Percentiles rank a stretch among this genome's conserved stretches.
Conservation (phyloP, 208 protist genomes). For the Crithidia brevicula region DNA sequence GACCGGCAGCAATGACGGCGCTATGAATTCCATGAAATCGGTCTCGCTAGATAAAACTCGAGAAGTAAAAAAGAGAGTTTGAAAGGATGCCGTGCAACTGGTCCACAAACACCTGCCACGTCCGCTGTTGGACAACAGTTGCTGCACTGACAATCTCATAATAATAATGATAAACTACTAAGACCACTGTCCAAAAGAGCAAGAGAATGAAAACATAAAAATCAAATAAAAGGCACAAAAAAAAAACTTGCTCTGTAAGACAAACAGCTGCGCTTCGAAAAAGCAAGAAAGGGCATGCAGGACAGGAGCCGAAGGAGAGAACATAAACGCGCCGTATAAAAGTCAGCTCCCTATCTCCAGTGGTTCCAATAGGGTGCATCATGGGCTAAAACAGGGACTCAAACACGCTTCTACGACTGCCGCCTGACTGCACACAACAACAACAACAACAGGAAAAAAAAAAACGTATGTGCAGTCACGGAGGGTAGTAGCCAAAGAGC, state of each 20-base stretch:
- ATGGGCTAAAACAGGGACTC: slow-evolving; percentile 10
- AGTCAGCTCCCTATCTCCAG: slow-evolving; percentile 30
- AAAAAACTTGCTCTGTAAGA: background rate
- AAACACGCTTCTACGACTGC: too few species aligned
- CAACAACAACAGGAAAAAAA: background rate
- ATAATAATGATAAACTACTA: background rate
- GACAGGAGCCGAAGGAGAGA: too few species aligned
- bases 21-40: too few species aligned
- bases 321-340: background rate
- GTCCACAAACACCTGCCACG: too few species aligned
- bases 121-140: too few species aligned
- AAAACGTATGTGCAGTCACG: too few species aligned
- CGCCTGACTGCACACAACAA: too few species aligned
- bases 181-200: background rate
- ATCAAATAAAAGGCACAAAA: background rate
- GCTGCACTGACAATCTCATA: background rate
- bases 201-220: background rate
- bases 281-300: slow-evolving; percentile 4
- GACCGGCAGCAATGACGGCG: too few species aligned
- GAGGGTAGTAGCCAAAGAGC: too few species aligned
- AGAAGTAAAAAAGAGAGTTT: too few species aligned
- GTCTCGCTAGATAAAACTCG: too few species aligned
- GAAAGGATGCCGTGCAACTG: too few species aligned
- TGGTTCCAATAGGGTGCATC: slow-evolving; percentile 37
- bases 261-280: background rate